Conservation (phyloP, 2,329 filamentous ascomycete species). For the Xylaria sp. region DNA sequence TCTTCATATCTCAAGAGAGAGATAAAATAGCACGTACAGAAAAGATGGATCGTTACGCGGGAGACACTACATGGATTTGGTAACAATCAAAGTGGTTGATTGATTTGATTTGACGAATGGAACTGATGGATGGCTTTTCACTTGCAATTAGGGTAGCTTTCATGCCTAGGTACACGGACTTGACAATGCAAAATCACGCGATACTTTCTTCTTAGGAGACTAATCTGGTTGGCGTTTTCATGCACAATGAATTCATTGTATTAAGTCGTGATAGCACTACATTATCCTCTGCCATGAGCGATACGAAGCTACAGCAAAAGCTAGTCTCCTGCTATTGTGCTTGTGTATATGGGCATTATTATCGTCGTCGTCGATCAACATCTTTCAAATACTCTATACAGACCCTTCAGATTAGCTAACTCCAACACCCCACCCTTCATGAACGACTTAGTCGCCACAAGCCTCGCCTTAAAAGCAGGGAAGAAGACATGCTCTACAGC, state of each 20-base stretch:
- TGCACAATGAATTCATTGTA: not conserved
- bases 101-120: not conserved
- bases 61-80: not conserved
- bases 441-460: constrained; percentile 83
- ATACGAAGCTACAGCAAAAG: not conserved
- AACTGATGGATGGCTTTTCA: not conserved
- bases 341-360: not conserved
- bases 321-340: not conserved
- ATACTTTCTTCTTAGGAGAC: not conserved
- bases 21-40: not conserved
- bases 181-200: not conserved
- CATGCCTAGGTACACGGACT: not conserved
- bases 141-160: not conserved
- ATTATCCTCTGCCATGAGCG: no score
- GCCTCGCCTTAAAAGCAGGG: constrained; percentile 82
- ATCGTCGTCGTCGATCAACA: constrained; percentile 66
- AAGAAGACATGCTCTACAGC: constrained; percentile 89
- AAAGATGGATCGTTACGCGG: not conserved
- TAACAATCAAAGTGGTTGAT: no score
- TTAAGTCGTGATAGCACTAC: not conserved
- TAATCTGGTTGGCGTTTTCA: not conserved
- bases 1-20: not conserved
- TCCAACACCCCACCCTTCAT: constrained; percentile 82
- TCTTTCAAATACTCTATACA: constrained; percentile 95
- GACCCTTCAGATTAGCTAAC: constrained; percentile 88